Conservation (phyloP, 352 stramenopile genomes). For the Phytophthora vignae region DNA sequence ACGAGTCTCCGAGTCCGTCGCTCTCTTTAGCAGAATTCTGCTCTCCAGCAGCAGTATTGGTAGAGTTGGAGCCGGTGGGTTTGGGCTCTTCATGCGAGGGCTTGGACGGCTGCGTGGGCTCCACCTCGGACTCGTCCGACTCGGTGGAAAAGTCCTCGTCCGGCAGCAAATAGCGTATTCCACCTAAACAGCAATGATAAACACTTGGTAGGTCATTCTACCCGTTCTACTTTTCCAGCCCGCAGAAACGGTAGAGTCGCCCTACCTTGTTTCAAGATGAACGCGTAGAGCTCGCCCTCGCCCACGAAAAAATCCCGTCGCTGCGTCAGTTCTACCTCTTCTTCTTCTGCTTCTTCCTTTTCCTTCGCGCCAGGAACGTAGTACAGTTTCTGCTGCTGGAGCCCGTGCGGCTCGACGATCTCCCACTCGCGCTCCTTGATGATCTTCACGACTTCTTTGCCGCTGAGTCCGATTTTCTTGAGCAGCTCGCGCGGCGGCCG, state of each 20-base stretch:
- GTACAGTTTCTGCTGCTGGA: conserved; percentile 41
- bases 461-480: conserved; percentile 33
- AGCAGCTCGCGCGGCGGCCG: conserved; percentile 35
- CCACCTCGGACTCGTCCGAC: conserved; percentile 31
- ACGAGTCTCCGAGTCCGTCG: conserved; percentile 9
- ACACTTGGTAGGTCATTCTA: background rate
- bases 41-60: background rate
- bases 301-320: conserved; percentile 37
- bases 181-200: conserved; percentile 5
- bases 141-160: conserved; percentile 23
- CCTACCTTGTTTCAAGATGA: conserved; percentile 46
- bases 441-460: conserved; percentile 44
- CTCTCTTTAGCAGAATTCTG: conserved; percentile 8
- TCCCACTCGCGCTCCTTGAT: conserved; percentile 30
- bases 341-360: background rate
- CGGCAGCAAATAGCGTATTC: conserved; percentile 35
- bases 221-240: conserved; percentile 1
- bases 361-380: conserved; percentile 23
- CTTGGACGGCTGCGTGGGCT: conserved; percentile 19
- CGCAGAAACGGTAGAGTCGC: background rate
- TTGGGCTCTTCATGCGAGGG: background rate
- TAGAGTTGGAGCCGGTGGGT: background rate
- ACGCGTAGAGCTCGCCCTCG: conserved; percentile 46
- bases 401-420: conserved; percentile 25
- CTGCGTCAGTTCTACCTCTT: conserved; percentile 4